phyloP scores from a whole-genome alignment of 768 basidiomycete species.

The Leccinum fibrillosum region DNA sequence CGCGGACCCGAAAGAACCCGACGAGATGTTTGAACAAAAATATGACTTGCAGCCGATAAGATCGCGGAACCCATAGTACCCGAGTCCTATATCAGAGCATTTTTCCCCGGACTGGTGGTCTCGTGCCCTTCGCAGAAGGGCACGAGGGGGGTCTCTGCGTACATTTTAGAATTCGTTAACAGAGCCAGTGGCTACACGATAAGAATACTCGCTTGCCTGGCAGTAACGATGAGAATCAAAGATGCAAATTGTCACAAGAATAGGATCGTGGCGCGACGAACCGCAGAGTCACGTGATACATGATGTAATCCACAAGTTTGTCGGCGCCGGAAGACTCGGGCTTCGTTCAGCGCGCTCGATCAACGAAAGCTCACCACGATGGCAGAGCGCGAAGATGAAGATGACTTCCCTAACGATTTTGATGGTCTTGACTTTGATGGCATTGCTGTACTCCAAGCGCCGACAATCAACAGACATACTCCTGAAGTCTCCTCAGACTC shows the following conservation, averaged over 20 bases:
- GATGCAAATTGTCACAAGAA: neutral
- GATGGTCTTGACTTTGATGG: constrained; percentile 46
- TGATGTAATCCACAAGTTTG: neutral
- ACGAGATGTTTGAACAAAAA: neutral
- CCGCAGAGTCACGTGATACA: constrained; percentile 4
- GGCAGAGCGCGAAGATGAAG: constrained; percentile 31
- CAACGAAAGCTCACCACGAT: constrained; percentile 14
- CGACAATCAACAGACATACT: neutral
- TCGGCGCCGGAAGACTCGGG: neutral
- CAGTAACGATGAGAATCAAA: neutral
- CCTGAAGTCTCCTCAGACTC: neutral
- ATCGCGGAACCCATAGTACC: neutral
- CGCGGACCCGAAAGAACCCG: neutral
- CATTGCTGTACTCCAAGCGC: constrained; percentile 30
- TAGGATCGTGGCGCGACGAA: neutral
- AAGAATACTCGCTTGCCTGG: neutral
- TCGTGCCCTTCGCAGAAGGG: neutral
- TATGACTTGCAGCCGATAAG: neutral
- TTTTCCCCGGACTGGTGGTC: neutral
- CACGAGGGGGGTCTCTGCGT: neutral
- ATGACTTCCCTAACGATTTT: constrained; percentile 59
- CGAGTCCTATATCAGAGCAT: neutral
- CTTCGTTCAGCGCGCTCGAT: neutral
- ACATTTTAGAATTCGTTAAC: neutral
- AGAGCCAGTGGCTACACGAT: neutral